A percentile compares a stretch with the other conserved stretches of the same genome.
Conservation (phyloP, 140 eudicot genomes). For the Oenanthe javanica region DNA sequence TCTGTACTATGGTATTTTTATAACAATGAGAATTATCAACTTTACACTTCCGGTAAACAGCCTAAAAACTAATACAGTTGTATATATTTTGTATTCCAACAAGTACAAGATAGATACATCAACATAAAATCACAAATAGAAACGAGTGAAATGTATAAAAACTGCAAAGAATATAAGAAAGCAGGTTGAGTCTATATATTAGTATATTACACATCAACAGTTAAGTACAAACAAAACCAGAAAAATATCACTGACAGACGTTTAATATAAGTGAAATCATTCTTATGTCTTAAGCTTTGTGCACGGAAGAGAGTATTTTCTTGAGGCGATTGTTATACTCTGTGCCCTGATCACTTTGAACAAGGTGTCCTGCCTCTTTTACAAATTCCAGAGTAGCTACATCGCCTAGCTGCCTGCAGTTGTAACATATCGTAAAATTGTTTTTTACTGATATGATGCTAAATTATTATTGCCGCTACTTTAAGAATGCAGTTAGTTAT, state of each 20-base stretch:
- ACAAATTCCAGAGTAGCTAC: slow-evolving; percentile 24
- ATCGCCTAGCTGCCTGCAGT: slow-evolving; percentile 26
- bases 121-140: neutral
- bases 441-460: no score
- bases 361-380: slow-evolving; percentile 38
- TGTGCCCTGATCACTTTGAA: slow-evolving; percentile 25
- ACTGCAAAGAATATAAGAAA: neutral
- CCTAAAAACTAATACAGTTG: neutral
- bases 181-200: neutral
- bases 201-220: neutral
- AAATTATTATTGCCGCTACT: no score
- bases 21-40: neutral
- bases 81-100: neutral
- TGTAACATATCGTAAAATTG: neutral
- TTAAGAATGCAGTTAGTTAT: no score
- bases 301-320: slow-evolving; percentile 15
- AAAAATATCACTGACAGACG: neutral
- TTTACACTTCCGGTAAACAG: neutral
- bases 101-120: neutral
- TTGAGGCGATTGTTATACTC: slow-evolving; percentile 26
- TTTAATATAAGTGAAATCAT: neutral
- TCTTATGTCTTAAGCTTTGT: neutral
- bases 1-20: no score
- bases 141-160: neutral
- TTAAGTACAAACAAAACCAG: neutral